phyloP scores from a whole-genome alignment of 2,329 filamentous ascomycete genomes.

The Penicillium sp. region DNA sequence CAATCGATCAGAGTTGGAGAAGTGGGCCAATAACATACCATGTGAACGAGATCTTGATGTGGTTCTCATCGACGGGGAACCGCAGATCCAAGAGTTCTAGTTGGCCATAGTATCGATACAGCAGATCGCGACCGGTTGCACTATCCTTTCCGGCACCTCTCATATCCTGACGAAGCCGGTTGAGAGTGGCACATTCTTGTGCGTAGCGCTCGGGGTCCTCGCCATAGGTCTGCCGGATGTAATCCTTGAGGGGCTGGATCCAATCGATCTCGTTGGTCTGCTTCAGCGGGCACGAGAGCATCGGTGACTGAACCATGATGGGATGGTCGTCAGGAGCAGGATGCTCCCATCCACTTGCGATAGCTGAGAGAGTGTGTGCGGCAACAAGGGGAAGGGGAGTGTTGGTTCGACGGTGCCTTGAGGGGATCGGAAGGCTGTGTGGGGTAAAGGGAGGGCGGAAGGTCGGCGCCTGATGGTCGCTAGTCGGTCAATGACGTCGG shows the following conservation, averaged over 20 bases:
- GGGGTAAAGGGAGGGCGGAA: conserved; percentile 28
- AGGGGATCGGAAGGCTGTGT: conserved; percentile 26
- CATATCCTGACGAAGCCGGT: conserved; percentile 97
- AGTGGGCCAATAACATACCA: conserved; percentile 64
- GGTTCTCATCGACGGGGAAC: conserved; percentile 97
- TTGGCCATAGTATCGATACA: conserved; percentile 98
- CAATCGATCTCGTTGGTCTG: conserved; percentile 98
- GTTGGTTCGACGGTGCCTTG: conserved; percentile 16
- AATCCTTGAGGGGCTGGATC: conserved; percentile 86
- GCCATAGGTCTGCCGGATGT: conserved; percentile 92
- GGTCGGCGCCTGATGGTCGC: conserved; percentile 21
- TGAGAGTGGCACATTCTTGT: conserved; percentile 92
- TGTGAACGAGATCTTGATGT: conserved; percentile 98
- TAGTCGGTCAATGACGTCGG: conserved; percentile 26
- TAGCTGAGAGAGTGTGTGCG: conserved; percentile 6
- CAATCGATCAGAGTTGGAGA: background rate
- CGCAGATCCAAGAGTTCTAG: conserved; percentile 90
- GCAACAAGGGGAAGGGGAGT: conserved; percentile 14
- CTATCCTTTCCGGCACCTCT: conserved; percentile 96
- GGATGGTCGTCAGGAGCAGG: conserved; percentile 37
- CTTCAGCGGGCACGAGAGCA: conserved; percentile 92
- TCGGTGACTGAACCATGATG: conserved; percentile 81
- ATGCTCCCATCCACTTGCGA: conserved; percentile 39
- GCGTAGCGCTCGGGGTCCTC: conserved; percentile 96
- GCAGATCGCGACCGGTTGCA: conserved; percentile 85